These are phyloP conservation scores for Cystodermella granulosa DNA, from an alignment of 1,284 basidiomycete species.

Conservation along the genomic window DNA sequence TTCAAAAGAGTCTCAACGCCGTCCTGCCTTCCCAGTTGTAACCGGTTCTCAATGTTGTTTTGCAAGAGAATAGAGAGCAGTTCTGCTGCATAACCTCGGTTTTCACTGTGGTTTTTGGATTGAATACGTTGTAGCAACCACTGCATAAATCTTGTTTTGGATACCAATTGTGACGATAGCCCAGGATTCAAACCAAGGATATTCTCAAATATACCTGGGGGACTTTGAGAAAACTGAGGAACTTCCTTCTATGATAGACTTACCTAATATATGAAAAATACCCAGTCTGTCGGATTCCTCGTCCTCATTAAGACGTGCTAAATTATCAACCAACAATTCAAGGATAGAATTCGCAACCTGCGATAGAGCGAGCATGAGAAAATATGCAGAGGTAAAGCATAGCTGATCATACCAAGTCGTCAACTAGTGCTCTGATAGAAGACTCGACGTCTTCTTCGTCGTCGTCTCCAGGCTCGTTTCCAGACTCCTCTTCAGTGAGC, in stretches of 20 bases:
- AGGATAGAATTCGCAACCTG: constrained; percentile 79
- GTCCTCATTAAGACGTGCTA: constrained; percentile 73
- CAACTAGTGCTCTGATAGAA: constrained; percentile 68
- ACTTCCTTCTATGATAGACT: constrained; percentile 9
- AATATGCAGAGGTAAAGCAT: constrained; percentile 1
- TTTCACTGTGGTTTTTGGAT: constrained; percentile 72
- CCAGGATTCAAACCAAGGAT: constrained; percentile 79
- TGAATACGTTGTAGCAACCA: constrained; percentile 83
- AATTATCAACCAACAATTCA: constrained; percentile 86
- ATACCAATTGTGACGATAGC: constrained; percentile 64
- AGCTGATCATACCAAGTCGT: constrained; percentile 57
- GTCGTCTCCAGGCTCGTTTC: constrained; percentile 70
- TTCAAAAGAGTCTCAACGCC: constrained; percentile 79
- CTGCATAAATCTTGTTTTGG: constrained; percentile 67
- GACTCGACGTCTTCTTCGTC: constrained; percentile 63
- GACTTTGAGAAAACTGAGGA: constrained; percentile 2
- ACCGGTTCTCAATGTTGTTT: constrained; percentile 59
- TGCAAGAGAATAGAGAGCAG: constrained; percentile 86
- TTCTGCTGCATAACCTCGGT: constrained; percentile 83
- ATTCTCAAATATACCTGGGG: constrained; percentile 87
- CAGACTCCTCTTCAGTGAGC: constrained; percentile 92
- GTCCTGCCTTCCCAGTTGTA: constrained; percentile 61
- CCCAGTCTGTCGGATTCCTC: constrained; percentile 88
- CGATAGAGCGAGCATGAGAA: constrained; percentile 6
- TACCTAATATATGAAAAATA: constrained; percentile 85